phyloP scores from a whole-genome alignment of 495 filamentous ascomycete genomes.

The Achaetomiella virescens region DNA sequence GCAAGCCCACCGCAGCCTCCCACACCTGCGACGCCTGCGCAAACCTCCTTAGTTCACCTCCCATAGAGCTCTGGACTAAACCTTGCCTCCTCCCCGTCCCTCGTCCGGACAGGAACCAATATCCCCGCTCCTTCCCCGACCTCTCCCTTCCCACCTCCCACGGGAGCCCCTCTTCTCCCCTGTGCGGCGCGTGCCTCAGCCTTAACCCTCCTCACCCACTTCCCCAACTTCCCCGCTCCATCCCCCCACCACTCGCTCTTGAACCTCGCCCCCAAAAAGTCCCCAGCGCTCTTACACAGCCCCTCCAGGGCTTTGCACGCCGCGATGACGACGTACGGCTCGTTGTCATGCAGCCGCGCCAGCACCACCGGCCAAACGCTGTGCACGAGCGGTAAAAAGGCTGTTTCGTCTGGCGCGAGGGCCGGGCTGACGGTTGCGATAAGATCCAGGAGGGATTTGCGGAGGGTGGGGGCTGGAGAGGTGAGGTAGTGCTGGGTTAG shows the following conservation, averaged over 20 bases:
- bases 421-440: conserved; percentile 60
- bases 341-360: conserved; percentile 63
- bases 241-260: conserved; percentile 59
- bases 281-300: conserved; percentile 62
- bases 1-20: conserved; percentile 50
- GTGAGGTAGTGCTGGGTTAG: conserved; percentile 82
- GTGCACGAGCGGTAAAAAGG: conserved; percentile 82
- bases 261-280: conserved; percentile 70
- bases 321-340: conserved; percentile 65
- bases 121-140: conserved; percentile 17
- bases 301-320: conserved; percentile 59
- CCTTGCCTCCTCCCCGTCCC: conserved; percentile 9
- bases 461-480: conserved; percentile 69
- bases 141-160: conserved; percentile 23
- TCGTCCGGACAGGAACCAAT: conserved; percentile 24
- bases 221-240: conserved; percentile 43
- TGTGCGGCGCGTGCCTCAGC: conserved; percentile 26
- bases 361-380: conserved; percentile 79
- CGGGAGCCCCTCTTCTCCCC: conserved; percentile 29
- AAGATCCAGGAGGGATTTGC: conserved; percentile 67
- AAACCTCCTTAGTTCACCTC: conserved; percentile 42
- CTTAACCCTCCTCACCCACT: conserved; percentile 33
- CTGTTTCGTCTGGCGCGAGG: conserved; percentile 66
- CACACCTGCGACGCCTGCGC: conserved; percentile 51
- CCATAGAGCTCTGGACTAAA: conserved; percentile 19